Evolutionary conservation across 2,329 filamentous ascomycete species (phyloP).

Genomic region (Mycosphaerelloides madeirae): DNA sequence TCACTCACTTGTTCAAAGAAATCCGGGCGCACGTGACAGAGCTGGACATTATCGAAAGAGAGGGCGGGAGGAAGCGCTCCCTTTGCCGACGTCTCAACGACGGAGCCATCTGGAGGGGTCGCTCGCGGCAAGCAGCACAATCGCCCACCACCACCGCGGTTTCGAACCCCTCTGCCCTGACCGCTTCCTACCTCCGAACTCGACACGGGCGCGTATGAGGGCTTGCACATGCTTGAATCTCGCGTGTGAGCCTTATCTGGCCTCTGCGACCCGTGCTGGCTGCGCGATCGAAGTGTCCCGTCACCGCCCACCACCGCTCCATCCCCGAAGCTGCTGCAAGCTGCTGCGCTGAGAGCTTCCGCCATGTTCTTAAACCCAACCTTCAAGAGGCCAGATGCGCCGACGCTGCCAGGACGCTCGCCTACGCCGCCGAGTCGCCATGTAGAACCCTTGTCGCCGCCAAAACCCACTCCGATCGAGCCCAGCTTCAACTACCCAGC

Average conservation of each 20-base stretch:
- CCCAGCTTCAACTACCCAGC: conserved; percentile 34
- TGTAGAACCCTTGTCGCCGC: conserved; percentile 34
- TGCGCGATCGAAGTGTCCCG: not conserved
- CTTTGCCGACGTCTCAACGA: too few relatives aligned
- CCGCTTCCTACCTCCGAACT: too few relatives aligned
- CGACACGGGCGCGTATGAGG: too few relatives aligned
- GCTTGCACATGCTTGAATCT: too few relatives aligned
- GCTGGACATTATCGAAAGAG: too few relatives aligned
- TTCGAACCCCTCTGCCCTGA: too few relatives aligned
- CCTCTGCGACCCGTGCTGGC: not conserved
- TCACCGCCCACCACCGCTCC: conserved; percentile 5
- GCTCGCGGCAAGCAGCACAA: too few relatives aligned
- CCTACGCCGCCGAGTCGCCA: conserved; percentile 31
- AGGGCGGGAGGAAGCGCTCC: too few relatives aligned
- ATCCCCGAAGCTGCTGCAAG: conserved; percentile 5
- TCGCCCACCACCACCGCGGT: conserved; percentile 48
- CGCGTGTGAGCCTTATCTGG: too few relatives aligned
- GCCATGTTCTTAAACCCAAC: conserved; percentile 22
- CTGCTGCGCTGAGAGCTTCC: conserved; percentile 1
- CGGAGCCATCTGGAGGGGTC: too few relatives aligned
- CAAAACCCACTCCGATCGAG: conserved; percentile 27
- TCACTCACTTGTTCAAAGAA: too few relatives aligned
- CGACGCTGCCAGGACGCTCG: conserved; percentile 21
- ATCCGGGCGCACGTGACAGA: too few relatives aligned
- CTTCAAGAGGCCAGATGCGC: conserved; percentile 26